Evolutionary conservation across 768 basidiomycete genomes (phyloP).

Genomic region (Mycena belliarum): DNA sequence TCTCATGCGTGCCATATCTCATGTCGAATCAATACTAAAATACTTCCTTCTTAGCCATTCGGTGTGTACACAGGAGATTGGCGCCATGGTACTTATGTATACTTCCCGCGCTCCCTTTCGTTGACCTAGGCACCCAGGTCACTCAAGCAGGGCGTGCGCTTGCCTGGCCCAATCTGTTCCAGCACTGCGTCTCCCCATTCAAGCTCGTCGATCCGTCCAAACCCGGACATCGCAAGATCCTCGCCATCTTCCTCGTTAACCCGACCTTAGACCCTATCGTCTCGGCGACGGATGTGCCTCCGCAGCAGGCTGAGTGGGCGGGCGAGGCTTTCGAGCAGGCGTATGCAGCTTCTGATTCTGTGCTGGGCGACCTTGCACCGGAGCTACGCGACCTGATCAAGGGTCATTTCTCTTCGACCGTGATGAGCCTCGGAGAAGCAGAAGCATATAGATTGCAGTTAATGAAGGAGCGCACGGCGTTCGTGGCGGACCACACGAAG

Average conservation of each 20-base stretch:
- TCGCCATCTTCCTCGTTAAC: conserved; percentile 23
- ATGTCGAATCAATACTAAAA: not conserved
- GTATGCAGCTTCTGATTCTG: not conserved
- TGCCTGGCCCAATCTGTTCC: conserved; percentile 39
- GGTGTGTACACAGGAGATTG: conserved; percentile 26
- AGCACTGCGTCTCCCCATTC: conserved; percentile 38
- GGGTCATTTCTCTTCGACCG: not conserved
- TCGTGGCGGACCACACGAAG: not conserved
- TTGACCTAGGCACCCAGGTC: not conserved
- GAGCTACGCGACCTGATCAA: not conserved
- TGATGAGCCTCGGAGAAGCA: not conserved
- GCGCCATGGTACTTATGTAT: conserved; percentile 20
- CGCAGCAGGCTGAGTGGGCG: conserved; percentile 33
- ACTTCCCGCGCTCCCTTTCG: not conserved
- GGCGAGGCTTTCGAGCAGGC: conserved; percentile 13
- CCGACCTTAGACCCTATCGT: conserved; percentile 30
- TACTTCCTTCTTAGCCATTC: no score
- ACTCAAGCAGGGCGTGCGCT: conserved; percentile 27
- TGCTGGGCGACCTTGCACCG: not conserved
- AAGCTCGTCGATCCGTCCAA: conserved; percentile 32
- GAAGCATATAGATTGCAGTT: conserved; percentile 8
- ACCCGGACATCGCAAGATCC: conserved; percentile 40
- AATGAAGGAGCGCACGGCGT: conserved; percentile 18
- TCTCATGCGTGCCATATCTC: not conserved
- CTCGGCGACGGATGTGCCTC: conserved; percentile 30